phyloP scores from a whole-genome alignment of 2,329 filamentous ascomycete species.

The Cytospora schulzeri region DNA sequence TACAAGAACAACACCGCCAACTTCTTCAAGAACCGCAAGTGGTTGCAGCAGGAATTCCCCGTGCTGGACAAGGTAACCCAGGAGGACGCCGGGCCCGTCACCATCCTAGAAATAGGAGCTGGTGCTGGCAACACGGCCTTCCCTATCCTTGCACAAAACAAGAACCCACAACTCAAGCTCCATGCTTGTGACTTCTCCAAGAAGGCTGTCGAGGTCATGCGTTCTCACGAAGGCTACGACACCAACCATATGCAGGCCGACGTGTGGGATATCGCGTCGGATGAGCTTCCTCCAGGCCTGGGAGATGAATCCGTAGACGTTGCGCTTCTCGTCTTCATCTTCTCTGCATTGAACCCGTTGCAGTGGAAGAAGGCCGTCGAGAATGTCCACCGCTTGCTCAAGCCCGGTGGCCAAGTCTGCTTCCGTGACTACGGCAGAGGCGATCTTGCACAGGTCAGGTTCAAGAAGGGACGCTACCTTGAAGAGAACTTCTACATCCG shows the following conservation, averaged over 20 bases:
- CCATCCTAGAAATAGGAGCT: constrained; percentile 87
- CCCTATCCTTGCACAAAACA: constrained; percentile 81
- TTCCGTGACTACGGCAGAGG: constrained; percentile 97
- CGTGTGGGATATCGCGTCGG: constrained; percentile 86
- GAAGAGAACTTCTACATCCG: constrained; percentile 97
- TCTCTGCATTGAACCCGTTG: constrained; percentile 81
- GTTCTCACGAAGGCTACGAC: constrained; percentile 75
- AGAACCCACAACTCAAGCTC: constrained; percentile 78
- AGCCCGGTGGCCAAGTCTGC: constrained; percentile 88
- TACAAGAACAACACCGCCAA: constrained; percentile 97
- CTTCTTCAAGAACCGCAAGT: constrained; percentile 99
- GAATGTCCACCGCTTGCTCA: constrained; percentile 82
- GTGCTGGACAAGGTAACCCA: constrained; percentile 76
- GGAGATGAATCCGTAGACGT: constrained; percentile 82
- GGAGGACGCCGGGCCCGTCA: constrained; percentile 67
- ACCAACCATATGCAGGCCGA: constrained; percentile 76
- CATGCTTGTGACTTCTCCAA: constrained; percentile 97
- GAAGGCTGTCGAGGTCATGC: constrained; percentile 91
- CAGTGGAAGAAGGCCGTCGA: constrained; percentile 83
- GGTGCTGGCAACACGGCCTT: constrained; percentile 97
- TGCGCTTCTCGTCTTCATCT: constrained; percentile 94
- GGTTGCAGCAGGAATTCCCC: constrained; percentile 95
- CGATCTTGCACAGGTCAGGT: constrained; percentile 92
- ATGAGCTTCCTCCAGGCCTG: constrained; percentile 74
- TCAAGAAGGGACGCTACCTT: constrained; percentile 92